These are phyloP conservation scores for Nemania diffusa DNA, from an alignment of 2,329 filamentous ascomycete species.

Conservation along the genomic window DNA sequence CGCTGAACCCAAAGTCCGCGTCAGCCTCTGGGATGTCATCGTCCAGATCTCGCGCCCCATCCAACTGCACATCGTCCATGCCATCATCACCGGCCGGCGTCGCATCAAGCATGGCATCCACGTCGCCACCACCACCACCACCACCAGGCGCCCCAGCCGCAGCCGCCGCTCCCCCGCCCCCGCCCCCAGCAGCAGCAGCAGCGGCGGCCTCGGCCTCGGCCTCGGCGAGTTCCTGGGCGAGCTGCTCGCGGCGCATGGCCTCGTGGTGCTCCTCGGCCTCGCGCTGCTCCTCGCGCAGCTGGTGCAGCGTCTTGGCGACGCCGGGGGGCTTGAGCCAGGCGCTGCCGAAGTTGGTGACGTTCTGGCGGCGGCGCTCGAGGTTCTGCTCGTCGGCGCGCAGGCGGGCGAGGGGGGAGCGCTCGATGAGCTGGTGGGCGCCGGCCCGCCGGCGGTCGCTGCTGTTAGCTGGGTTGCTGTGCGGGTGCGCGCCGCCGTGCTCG, in stretches of 20 bases:
- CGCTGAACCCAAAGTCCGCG: conserved; percentile 62
- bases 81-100: conserved; percentile 43
- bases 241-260: conserved; percentile 74
- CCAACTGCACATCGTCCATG: conserved; percentile 67
- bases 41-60: conserved; percentile 71
- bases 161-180: too few species aligned
- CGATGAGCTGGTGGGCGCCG: conserved; percentile 53
- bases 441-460: conserved; percentile 43
- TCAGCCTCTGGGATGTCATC: conserved; percentile 78
- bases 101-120: conserved; percentile 50
- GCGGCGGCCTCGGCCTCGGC: conserved; percentile 60
- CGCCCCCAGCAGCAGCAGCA: conserved; percentile 10
- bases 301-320: conserved; percentile 87
- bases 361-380: conserved; percentile 78
- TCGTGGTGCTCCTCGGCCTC: conserved; percentile 89
- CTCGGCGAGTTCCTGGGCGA: conserved; percentile 79
- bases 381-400: conserved; percentile 81
- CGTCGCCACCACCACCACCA: conserved; percentile 51
- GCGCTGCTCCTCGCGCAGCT: conserved; percentile 86
- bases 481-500: conserved; percentile 40
- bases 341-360: conserved; percentile 87
- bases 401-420: conserved; percentile 72
- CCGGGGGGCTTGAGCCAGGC: conserved; percentile 92
- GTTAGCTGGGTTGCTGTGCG: conserved; percentile 43
- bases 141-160: conserved; percentile 50